Conservation (phyloP, 208 protist species). For the Acanthamoeba lenticulata region DNA sequence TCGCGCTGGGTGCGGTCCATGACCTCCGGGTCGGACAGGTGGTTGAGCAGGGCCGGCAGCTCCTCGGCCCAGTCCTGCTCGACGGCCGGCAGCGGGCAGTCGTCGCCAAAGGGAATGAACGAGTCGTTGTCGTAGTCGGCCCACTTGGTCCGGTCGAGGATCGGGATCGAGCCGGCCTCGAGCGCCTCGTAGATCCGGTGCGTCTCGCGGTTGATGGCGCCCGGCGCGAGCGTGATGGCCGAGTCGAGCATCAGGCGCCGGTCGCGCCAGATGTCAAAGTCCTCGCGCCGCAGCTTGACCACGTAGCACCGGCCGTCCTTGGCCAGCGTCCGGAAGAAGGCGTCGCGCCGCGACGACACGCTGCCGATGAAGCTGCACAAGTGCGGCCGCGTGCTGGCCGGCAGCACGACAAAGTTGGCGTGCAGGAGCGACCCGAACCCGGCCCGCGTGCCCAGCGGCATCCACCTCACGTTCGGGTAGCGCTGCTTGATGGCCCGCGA, state of each 20-base stretch:
- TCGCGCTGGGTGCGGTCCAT: background rate
- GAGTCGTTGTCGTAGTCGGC: slow-evolving; percentile 15
- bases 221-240: slow-evolving; percentile 21
- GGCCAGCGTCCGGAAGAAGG: background rate
- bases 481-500: background rate
- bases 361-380: slow-evolving; percentile 3
- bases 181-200: slow-evolving; percentile 22
- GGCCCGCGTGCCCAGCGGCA: background rate
- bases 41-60: slow-evolving; percentile 40
- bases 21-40: slow-evolving; percentile 32
- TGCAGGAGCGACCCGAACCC: background rate
- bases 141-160: slow-evolving; percentile 49
- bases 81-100: slow-evolving; percentile 49
- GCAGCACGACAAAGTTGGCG: background rate
- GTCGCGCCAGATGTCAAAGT: slow-evolving; percentile 40
- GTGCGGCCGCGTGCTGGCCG: background rate
- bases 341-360: background rate
- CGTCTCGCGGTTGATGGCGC: slow-evolving; percentile 34
- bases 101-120: slow-evolving; percentile 35
- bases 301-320: slow-evolving; percentile 20
- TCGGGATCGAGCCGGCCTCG: slow-evolving; percentile 29
- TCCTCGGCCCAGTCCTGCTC: background rate
- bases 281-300: background rate
- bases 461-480: slow-evolving; percentile 25
- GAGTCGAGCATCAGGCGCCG: slow-evolving; percentile 39